These are phyloP conservation scores for Cutaneotrichosporon mucoides DNA, from an alignment of 1,284 basidiomycete genomes.

Conservation along the genomic window DNA sequence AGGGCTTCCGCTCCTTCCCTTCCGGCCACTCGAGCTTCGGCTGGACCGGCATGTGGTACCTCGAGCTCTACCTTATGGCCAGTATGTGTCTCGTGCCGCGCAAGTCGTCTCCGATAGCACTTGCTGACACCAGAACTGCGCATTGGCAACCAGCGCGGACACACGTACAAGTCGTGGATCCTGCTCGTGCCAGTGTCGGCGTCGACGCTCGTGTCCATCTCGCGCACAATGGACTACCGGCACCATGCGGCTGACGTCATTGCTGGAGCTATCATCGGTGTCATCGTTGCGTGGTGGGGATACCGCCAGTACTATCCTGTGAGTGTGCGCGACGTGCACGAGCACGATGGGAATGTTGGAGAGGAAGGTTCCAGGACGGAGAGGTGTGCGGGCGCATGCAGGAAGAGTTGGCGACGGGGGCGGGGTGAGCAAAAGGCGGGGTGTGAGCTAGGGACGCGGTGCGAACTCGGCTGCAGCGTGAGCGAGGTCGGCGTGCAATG, in stretches of 20 bases:
- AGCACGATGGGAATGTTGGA: too few species aligned
- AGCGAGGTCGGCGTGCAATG: too few species aligned
- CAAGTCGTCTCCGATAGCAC: not conserved
- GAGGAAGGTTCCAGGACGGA: constrained; percentile 1
- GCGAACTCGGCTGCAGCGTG: too few species aligned
- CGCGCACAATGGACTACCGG: constrained; percentile 64
- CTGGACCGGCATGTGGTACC: constrained; percentile 47
- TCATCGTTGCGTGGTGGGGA: constrained; percentile 37
- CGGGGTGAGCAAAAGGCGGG: too few species aligned
- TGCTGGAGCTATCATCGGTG: constrained; percentile 40
- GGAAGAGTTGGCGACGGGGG: too few species aligned
- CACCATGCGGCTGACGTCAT: constrained; percentile 45
- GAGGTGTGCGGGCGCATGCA: too few species aligned
- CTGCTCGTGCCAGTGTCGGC: constrained; percentile 69
- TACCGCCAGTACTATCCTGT: constrained; percentile 49
- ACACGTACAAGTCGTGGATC: constrained; percentile 83
- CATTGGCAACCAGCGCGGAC: constrained; percentile 74
- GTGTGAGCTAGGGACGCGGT: too few species aligned
- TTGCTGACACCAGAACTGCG: constrained; percentile 69
- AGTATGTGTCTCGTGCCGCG: constrained; percentile 26
- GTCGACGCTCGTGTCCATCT: constrained; percentile 78
- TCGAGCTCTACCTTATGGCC: constrained; percentile 53
- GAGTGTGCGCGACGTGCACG: constrained; percentile 9
- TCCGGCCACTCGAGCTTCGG: constrained; percentile 77
- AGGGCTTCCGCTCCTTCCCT: constrained; percentile 90